Base-by-base conservation (phyloP, 2,329 filamentous ascomycete genomes). In the Fusarium siculi region DNA sequence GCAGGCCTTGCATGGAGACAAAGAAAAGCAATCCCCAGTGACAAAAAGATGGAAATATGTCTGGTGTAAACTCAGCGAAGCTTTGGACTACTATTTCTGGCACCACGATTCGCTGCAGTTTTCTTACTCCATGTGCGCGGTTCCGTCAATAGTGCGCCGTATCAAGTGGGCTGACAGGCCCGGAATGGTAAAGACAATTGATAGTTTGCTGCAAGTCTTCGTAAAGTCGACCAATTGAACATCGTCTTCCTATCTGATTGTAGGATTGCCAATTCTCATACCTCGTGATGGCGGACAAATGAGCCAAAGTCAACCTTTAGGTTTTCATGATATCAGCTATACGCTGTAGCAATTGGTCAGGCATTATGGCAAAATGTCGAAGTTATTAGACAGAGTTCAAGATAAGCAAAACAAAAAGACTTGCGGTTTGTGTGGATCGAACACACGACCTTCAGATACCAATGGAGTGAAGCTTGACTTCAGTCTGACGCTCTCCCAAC, bases 401-500 rank as follows among this genome's bases (percentile, higher is more conserved):
- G 25, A 25, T 25, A 25, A 25, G 25, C 25, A 25, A 25, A 25
- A 25, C 25, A 25, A 25, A 25, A 25, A 25, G 25, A 7, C 4
- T 18, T 60, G 56, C 56, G 56, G 56, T 53, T 60, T 60, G 36
- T 60, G 56, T 60, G 56, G 56, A 60, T 60, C 46, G 56, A 59
- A 46, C 44, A 46, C 44, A 46, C 44, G 44, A 46, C 44, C 44
- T 46, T 46, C 44, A 46, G 44, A 46, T 59, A 59, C 34, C 56
- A 32, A 28, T 50, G 16, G 44, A 53, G 34, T 59, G 28, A 59
- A 59, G 56, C 53, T 59, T 53, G 18, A 21, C 56, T 59, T 59
- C 56, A 59, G 56, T 59, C 56, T 59, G 56, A 60, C 56, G 56
- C 56, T 60, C 56, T 60, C 56, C 56, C 61, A 64, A 64, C 61